Percentiles rank a stretch among this genome's conserved stretches.
Conservation (phyloP, 2,329 filamentous ascomycete species). For the Trichoderma sp. region DNA sequence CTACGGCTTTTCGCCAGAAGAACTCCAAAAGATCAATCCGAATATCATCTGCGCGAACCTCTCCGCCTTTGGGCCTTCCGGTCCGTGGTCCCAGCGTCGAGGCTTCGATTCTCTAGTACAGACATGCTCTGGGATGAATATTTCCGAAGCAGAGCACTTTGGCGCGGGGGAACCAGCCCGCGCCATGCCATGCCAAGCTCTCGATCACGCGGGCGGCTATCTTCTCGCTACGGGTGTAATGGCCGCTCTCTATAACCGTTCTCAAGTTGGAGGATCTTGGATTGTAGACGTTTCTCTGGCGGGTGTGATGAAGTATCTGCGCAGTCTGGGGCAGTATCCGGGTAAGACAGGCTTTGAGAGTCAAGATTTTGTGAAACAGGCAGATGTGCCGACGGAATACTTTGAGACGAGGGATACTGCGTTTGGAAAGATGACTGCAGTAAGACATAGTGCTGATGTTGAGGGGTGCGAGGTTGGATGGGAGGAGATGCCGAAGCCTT, state of each 20-base stretch:
- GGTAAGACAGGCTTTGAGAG: constrained; percentile 50
- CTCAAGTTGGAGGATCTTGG: constrained; percentile 43
- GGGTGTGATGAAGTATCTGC: constrained; percentile 59
- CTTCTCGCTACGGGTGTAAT: constrained; percentile 57
- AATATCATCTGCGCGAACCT: constrained; percentile 55
- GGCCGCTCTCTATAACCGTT: constrained; percentile 54
- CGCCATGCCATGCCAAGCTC: constrained; percentile 56
- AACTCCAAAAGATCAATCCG: constrained; percentile 46
- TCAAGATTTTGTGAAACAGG: constrained; percentile 39
- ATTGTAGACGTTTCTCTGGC: constrained; percentile 60
- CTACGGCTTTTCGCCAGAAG: constrained; percentile 44
- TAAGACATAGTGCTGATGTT: constrained; percentile 53
- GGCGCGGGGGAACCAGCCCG: constrained; percentile 46
- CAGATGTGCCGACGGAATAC: constrained; percentile 39
- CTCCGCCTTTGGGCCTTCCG: constrained; percentile 55
- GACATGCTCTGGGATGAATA: constrained; percentile 59
- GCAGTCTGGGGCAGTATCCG: constrained; percentile 56
- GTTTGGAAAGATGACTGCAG: constrained; percentile 52
- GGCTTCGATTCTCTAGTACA: constrained; percentile 59
- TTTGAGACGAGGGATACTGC: constrained; percentile 50
- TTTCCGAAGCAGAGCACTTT: constrained; percentile 55
- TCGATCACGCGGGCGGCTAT: constrained; percentile 61
- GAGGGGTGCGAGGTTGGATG: constrained; percentile 52
- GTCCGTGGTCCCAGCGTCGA: constrained; percentile 47
- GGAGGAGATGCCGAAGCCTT: constrained; percentile 54